These are phyloP conservation scores for Thelephora ganbajun DNA, from an alignment of 768 basidiomycete genomes.

Conservation along the genomic window DNA sequence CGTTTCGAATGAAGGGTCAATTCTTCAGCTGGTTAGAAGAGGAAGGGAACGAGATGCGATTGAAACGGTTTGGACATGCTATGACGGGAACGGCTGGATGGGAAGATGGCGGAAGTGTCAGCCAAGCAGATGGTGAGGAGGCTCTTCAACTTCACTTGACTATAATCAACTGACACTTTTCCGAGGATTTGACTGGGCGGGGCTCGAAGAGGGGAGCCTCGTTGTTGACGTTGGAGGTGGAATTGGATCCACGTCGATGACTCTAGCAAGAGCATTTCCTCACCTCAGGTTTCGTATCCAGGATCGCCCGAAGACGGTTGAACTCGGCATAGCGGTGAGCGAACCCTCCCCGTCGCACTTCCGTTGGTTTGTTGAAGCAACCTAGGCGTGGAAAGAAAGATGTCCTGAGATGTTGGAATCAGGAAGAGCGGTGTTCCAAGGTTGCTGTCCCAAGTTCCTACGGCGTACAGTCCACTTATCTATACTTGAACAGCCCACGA, in stretches of 20 bases:
- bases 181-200: constrained; percentile 45
- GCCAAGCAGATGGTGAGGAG: constrained; percentile 9
- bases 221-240: constrained; percentile 64
- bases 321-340: constrained; percentile 27
- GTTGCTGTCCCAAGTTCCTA: constrained; percentile 18
- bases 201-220: constrained; percentile 32
- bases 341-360: not conserved
- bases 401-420: constrained; percentile 43
- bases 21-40: constrained; percentile 72
- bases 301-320: constrained; percentile 39
- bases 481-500: constrained; percentile 38
- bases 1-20: constrained; percentile 34
- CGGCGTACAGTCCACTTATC: not conserved
- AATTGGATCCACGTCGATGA: constrained; percentile 38
- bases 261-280: constrained; percentile 25
- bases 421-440: constrained; percentile 36
- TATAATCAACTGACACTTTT: not conserved
- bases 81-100: constrained; percentile 64
- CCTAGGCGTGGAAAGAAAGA: constrained; percentile 42
- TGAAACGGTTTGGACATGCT: constrained; percentile 60
- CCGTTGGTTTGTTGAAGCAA: constrained; percentile 7
- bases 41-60: constrained; percentile 26
- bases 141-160: constrained; percentile 8
- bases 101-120: constrained; percentile 25
- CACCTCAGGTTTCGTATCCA: constrained; percentile 43